These are phyloP conservation scores for Rhododendron ovatum DNA, from an alignment of 148 eudicot species.

Conservation along the genomic window DNA sequence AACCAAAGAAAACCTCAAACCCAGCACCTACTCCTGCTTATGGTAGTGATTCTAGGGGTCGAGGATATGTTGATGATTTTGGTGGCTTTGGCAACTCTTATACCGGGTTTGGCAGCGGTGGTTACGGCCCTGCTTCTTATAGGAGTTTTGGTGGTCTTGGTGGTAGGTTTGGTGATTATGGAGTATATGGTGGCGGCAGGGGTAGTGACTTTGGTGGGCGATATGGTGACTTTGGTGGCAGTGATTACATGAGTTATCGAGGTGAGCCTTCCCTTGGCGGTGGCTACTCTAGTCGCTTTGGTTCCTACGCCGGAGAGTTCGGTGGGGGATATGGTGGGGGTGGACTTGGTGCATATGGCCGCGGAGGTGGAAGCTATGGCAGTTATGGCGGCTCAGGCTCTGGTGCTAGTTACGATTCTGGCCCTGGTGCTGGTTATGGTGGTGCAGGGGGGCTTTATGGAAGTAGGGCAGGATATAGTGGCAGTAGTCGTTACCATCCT, in stretches of 20 bases:
- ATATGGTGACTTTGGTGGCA: constrained; percentile 23
- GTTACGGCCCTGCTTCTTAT: constrained; percentile 31
- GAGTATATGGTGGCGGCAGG: constrained; percentile 26
- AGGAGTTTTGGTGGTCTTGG: constrained; percentile 25
- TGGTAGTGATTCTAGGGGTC: constrained; percentile 30
- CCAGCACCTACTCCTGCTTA: constrained; percentile 49
- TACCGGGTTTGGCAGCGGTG: constrained; percentile 18
- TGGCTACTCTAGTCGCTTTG: constrained; percentile 34
- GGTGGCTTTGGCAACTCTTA: constrained; percentile 29
- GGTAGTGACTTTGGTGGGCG: constrained; percentile 23
- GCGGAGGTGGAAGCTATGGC: constrained; percentile 30
- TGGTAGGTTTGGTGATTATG: constrained; percentile 28
- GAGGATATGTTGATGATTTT: constrained; percentile 20
- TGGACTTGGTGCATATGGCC: constrained; percentile 27
- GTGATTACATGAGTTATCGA: constrained; percentile 26
- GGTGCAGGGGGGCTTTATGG: constrained; percentile 29
- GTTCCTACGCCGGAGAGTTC: constrained; percentile 22
- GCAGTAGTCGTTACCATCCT: constrained; percentile 31
- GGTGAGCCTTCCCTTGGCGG: constrained; percentile 28
- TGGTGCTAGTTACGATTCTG: constrained; percentile 23
- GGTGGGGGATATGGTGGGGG: constrained; percentile 32
- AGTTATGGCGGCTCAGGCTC: constrained; percentile 25
- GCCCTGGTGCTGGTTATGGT: constrained; percentile 28
- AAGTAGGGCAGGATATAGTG: constrained; percentile 34
- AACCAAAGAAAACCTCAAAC: constrained; percentile 75